phyloP scores from a whole-genome alignment of 768 basidiomycete species.

The Suillus cothurnatus region DNA sequence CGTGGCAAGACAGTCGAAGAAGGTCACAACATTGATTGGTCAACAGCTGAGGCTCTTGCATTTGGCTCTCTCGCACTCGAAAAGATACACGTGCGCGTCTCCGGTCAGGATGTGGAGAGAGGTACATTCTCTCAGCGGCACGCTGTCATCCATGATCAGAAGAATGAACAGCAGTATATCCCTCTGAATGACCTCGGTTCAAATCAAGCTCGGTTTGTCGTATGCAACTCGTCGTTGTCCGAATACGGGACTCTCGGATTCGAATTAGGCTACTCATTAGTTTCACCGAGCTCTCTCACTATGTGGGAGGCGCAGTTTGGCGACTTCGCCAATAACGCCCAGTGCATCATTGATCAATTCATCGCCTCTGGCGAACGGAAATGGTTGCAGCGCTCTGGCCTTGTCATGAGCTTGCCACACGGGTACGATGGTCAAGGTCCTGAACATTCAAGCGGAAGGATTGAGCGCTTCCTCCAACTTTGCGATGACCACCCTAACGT shows the following conservation, averaged over 20 bases:
- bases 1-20: constrained; percentile 93
- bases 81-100: constrained; percentile 91
- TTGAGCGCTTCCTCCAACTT: constrained; percentile 96
- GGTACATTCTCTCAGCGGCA: constrained; percentile 99
- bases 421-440: constrained; percentile 99
- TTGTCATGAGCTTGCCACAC: constrained; percentile 89
- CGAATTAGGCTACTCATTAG: constrained; percentile 97
- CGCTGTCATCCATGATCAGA: constrained; percentile 95
- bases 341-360: constrained; percentile 98
- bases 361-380: constrained; percentile 97
- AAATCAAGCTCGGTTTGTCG: constrained; percentile 88
- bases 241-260: constrained; percentile 96
- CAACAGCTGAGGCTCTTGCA: constrained; percentile 96
- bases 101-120: constrained; percentile 98
- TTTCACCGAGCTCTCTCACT: constrained; percentile 88
- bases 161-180: constrained; percentile 86
- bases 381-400: constrained; percentile 92
- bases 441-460: constrained; percentile 93
- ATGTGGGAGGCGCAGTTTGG: constrained; percentile 99
- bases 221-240: constrained; percentile 96
- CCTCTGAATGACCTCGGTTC: constrained; percentile 88
- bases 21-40: constrained; percentile 94
- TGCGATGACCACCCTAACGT: constrained; percentile 95
- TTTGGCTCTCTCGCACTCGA: constrained; percentile 93
- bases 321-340: constrained; percentile 97